phyloP scores from a whole-genome alignment of 495 filamentous ascomycete species.

The Penicillium verhagenii region DNA sequence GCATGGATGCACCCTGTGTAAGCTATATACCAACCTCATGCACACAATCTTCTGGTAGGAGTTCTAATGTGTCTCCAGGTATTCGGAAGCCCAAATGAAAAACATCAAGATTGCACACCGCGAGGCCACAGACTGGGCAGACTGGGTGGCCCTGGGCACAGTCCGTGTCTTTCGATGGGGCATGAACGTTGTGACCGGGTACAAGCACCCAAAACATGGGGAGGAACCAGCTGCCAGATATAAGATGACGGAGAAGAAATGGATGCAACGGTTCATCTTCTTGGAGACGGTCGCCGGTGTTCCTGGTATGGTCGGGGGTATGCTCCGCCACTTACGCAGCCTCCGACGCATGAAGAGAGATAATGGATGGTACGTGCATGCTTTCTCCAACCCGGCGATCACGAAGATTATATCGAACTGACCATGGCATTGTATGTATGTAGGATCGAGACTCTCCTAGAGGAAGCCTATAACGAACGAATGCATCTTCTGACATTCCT shows the following conservation, averaged over 20 bases:
- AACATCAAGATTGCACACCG: slow-evolving; percentile 65
- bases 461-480: slow-evolving; percentile 92
- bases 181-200: slow-evolving; percentile 69
- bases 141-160: slow-evolving; percentile 61
- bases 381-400: neutral
- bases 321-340: slow-evolving; percentile 83
- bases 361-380: slow-evolving; percentile 74
- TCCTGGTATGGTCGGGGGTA: slow-evolving; percentile 95
- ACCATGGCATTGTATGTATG: neutral
- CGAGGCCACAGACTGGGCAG: slow-evolving; percentile 62
- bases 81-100: slow-evolving; percentile 63
- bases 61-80: slow-evolving; percentile 32
- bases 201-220: slow-evolving; percentile 59
- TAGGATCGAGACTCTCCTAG: slow-evolving; percentile 89
- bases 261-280: slow-evolving; percentile 85
- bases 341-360: slow-evolving; percentile 83
- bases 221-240: slow-evolving; percentile 44
- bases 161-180: slow-evolving; percentile 64
- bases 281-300: slow-evolving; percentile 93
- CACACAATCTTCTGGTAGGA: neutral
- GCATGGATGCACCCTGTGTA: slow-evolving; percentile 48
- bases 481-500: slow-evolving; percentile 97
- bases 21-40: slow-evolving; percentile 3
- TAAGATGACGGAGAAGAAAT: slow-evolving; percentile 71
- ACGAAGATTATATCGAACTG: neutral